Evolutionary conservation across 139 green algal genomes (phyloP), one percentile per base, ranked within the genome.

Genomic region (Chlamydomonas schloesseri): DNA sequence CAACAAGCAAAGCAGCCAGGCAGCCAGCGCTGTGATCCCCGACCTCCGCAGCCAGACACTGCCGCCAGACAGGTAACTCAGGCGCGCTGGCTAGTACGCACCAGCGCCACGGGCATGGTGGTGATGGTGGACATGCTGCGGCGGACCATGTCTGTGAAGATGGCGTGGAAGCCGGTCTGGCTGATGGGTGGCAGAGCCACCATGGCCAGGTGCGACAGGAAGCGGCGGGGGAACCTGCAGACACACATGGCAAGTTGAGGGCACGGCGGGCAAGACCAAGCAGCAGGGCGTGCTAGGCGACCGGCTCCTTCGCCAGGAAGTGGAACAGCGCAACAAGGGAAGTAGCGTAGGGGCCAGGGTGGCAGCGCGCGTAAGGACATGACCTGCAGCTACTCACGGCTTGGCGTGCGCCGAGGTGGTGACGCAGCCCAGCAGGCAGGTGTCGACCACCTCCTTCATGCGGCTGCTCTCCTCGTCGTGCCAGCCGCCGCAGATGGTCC

Each of bases 401-500:
- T 91, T 88, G 4, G 68, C 26, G 70, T 80, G 78, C 28, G 21
- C 53, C 3, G 42, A 71, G 14, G 70, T 86, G n/a, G 82, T 91
- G 28, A 82, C 84, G 34, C 69, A 89, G 26, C 67, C 88, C 37
- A 91, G 55, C 58, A 91, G 75, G 69, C 84, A 81, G 8, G 80
- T 87, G 60, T 91, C 88, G 67, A 87, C 82, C 70, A 91, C 76
- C 37, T 78, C 36, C 87, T 81, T 80, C 42, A 60, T 55, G 17
- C 46, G 72, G 42, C 84, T 81, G 46, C 46, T 84, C 42, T 83
- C 70, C 47, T 91, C 88, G 70, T 95, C 90, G 77, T 91, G 89
- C 90, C 88, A 91, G 28, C 81, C 85, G 13, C 85, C 80, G 26
- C 72, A 47, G 72, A 86, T 74, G 64, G 88, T 81, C 83, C 82